phyloP scores from a whole-genome alignment of 139 green algal species.

The Chlorella sorokiniana region DNA sequence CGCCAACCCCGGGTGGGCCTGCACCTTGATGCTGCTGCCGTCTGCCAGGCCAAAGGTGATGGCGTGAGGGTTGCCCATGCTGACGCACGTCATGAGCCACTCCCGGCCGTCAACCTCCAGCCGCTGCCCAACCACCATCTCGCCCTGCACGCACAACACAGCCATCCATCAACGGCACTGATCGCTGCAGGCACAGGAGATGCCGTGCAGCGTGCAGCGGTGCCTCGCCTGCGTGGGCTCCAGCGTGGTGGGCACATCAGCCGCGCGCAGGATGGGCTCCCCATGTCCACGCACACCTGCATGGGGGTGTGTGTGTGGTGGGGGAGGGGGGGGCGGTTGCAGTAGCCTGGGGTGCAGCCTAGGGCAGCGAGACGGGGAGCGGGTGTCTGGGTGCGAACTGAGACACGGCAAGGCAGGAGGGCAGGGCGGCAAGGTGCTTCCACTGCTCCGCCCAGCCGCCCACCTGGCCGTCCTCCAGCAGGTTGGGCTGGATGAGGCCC shows the following conservation, averaged over 20 bases:
- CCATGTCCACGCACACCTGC: slow-evolving; percentile 95
- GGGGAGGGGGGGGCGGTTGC: no score
- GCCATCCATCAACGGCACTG: background rate
- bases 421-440: no score
- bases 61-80: slow-evolving; percentile 98
- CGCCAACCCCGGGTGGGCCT: no score
- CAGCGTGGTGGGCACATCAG: slow-evolving; percentile 87
- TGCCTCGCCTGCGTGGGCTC: slow-evolving; percentile 54
- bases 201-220: background rate
- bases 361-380: background rate
- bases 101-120: slow-evolving; percentile 77
- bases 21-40: slow-evolving; percentile 67
- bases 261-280: slow-evolving; percentile 82
- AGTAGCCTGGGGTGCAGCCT: background rate
- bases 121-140: slow-evolving; percentile 70
- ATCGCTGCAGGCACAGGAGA: no score
- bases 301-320: no score
- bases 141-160: slow-evolving; percentile 34
- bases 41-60: slow-evolving; percentile 78
- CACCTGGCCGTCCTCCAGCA: slow-evolving; percentile 88
- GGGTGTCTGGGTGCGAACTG: background rate
- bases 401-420: background rate
- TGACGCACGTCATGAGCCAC: slow-evolving; percentile 89
- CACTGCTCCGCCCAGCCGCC: background rate
- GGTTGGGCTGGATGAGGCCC: slow-evolving; percentile 90